phyloP scores from a whole-genome alignment of 176 grass and related monocot species.

The Pontederia paniculata region DNA sequence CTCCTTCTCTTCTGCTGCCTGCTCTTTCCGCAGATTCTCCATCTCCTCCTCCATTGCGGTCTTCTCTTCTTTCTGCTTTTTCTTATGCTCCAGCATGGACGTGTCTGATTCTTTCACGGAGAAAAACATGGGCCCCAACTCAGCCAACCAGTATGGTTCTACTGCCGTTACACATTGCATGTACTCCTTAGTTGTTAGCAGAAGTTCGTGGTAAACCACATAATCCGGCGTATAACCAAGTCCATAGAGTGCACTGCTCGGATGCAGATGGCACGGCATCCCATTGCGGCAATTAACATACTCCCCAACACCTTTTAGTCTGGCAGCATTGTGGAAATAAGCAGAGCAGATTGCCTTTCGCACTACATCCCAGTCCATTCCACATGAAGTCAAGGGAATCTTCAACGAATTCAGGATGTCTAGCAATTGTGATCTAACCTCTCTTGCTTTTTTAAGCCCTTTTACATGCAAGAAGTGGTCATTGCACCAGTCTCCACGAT shows the following conservation, averaged over 20 bases:
- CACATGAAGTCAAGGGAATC: constrained; percentile 71
- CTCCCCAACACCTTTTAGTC: constrained; percentile 84
- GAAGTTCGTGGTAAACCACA: constrained; percentile 83
- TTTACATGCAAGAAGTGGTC: constrained; percentile 96
- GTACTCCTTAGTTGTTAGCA: constrained; percentile 92
- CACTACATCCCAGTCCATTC: constrained; percentile 88
- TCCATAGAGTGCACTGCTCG: constrained; percentile 84
- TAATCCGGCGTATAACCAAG: constrained; percentile 84
- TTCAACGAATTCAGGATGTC: constrained; percentile 88
- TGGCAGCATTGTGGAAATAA: constrained; percentile 85
- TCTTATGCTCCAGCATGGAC: constrained; percentile 81
- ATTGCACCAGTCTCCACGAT: constrained; percentile 96
- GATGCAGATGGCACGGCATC: constrained; percentile 93
- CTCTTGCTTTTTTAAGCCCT: constrained; percentile 81
- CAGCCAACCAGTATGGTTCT: constrained; percentile 84
- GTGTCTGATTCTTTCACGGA: constrained; percentile 80
- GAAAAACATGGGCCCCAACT: constrained; percentile 96
- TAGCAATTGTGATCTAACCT: constrained; percentile 82
- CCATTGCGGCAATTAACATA: constrained; percentile 93
- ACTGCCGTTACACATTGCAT: constrained; percentile 97
- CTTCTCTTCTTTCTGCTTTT: constrained; percentile 88
- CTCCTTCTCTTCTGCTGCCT: constrained; percentile 35
- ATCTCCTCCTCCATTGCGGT: constrained; percentile 95
- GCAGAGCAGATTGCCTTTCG: constrained; percentile 89
- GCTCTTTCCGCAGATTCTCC: constrained; percentile 76